Evolutionary conservation across 2,329 filamentous ascomycete genomes (phyloP).

Genomic region (Chalara sp.): DNA sequence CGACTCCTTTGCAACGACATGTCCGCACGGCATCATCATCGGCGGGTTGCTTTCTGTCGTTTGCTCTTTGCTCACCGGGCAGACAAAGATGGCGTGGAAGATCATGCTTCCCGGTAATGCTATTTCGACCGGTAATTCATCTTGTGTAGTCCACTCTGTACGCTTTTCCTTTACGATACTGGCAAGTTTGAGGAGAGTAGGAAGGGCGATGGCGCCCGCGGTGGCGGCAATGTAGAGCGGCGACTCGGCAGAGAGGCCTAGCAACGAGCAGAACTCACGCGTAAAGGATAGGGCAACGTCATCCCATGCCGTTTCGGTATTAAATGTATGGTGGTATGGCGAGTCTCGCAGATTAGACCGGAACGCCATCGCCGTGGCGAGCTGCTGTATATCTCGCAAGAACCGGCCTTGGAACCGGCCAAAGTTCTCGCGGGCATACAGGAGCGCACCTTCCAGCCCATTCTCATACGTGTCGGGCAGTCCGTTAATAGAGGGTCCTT

Average conservation of each 20-base stretch:
- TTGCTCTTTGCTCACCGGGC: slow-evolving; percentile 94
- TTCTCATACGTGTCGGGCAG: slow-evolving; percentile 47
- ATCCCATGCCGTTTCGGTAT: slow-evolving; percentile 68
- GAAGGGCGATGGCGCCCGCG: slow-evolving; percentile 85
- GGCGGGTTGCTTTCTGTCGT: slow-evolving; percentile 88
- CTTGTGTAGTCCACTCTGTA: slow-evolving; percentile 89
- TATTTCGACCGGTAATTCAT: slow-evolving; percentile 79
- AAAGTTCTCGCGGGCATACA: slow-evolving; percentile 73
- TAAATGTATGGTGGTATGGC: slow-evolving; percentile 75
- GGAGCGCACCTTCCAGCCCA: slow-evolving; percentile 58
- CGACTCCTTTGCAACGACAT: slow-evolving; percentile 84
- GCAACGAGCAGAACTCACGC: slow-evolving; percentile 85
- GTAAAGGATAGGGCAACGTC: slow-evolving; percentile 85
- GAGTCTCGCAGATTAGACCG: slow-evolving; percentile 66
- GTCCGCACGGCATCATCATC: slow-evolving; percentile 94
- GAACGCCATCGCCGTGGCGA: slow-evolving; percentile 77
- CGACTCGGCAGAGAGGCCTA: slow-evolving; percentile 84
- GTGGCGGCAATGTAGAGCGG: slow-evolving; percentile 90
- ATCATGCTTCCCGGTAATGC: slow-evolving; percentile 53
- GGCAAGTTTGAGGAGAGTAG: slow-evolving; percentile 81
- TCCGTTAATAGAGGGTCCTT: slow-evolving; percentile 49
- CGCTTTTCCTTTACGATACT: slow-evolving; percentile 81
- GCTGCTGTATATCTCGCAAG: slow-evolving; percentile 69
- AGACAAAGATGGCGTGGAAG: slow-evolving; percentile 97
- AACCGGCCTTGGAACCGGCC: slow-evolving; percentile 68